Conservation (phyloP, 352 stramenopile genomes). For the Phytophthora palmivora region DNA sequence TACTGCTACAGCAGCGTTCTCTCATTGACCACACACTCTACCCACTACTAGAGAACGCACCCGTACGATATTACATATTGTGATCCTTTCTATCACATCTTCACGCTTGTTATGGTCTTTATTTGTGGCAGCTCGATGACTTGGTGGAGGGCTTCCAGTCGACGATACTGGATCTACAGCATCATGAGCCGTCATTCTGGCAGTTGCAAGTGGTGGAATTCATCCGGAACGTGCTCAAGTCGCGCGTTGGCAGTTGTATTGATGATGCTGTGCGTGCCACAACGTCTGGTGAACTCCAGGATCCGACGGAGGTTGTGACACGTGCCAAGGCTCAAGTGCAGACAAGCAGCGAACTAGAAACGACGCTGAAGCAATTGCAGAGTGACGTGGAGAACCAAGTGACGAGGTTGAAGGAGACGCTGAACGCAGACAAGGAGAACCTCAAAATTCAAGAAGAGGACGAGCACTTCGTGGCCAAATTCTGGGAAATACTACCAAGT, state of each 20-base stretch:
- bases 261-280: constrained; percentile 3
- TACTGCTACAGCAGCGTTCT: constrained; percentile 52
- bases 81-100: background rate
- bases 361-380: constrained; percentile 22
- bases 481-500: constrained; percentile 30
- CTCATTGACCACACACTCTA: constrained; percentile 46
- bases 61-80: constrained; percentile 23
- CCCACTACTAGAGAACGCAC: constrained; percentile 40
- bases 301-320: constrained; percentile 15
- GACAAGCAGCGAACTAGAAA: constrained; percentile 17
- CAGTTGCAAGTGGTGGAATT: constrained; percentile 53
- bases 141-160: constrained; percentile 42
- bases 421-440: constrained; percentile 11
- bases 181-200: constrained; percentile 61
- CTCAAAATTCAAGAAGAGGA: background rate
- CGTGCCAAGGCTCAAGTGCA: constrained; percentile 5
- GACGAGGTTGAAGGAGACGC: constrained; percentile 5
- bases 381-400: constrained; percentile 17
- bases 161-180: constrained; percentile 36
- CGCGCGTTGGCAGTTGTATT: constrained; percentile 17
- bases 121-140: constrained; percentile 35
- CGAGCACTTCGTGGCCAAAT: constrained; percentile 25
- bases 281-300: background rate
- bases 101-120: no score
- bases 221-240: constrained; percentile 38